Conservation (phyloP, 2,329 filamentous ascomycete genomes). For the Ophiostoma sp. region DNA sequence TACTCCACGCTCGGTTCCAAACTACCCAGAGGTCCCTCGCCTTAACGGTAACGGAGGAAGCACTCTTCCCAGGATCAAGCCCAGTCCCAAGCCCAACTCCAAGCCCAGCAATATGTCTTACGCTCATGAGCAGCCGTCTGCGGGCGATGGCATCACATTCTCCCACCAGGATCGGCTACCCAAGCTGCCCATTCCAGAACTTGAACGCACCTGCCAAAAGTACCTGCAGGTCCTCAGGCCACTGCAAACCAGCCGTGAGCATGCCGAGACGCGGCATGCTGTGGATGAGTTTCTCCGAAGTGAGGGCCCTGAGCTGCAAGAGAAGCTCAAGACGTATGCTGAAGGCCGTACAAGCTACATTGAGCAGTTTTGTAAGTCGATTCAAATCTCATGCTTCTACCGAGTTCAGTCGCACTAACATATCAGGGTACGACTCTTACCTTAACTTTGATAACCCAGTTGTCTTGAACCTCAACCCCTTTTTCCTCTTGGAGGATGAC, state of each 20-base stretch:
- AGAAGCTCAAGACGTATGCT: slow-evolving; percentile 85
- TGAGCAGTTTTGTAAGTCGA: slow-evolving; percentile 86
- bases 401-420: neutral
- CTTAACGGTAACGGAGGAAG: slow-evolving; percentile 27
- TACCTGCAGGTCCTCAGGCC: slow-evolving; percentile 77
- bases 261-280: slow-evolving; percentile 72
- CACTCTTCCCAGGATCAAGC: slow-evolving; percentile 25
- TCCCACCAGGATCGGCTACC: slow-evolving; percentile 81
- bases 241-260: slow-evolving; percentile 73
- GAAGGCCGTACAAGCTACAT: slow-evolving; percentile 91
- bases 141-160: slow-evolving; percentile 73
- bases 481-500: slow-evolving; percentile 95
- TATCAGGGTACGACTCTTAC: slow-evolving; percentile 97
- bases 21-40: slow-evolving; percentile 34
- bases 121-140: slow-evolving; percentile 47
- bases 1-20: slow-evolving; percentile 38
- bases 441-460: slow-evolving; percentile 97
- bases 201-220: slow-evolving; percentile 69
- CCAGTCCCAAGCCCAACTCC: slow-evolving; percentile 23
- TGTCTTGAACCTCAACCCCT: slow-evolving; percentile 93
- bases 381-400: neutral
- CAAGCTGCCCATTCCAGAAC: slow-evolving; percentile 86
- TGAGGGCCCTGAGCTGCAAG: slow-evolving; percentile 80
- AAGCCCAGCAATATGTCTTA: slow-evolving; percentile 30
- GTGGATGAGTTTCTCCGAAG: slow-evolving; percentile 74